Percentiles rank a stretch among this genome's conserved stretches.
Evolutionary conservation across 768 basidiomycete species (phyloP).

Genomic region (Neoboletus subvelutipes): DNA sequence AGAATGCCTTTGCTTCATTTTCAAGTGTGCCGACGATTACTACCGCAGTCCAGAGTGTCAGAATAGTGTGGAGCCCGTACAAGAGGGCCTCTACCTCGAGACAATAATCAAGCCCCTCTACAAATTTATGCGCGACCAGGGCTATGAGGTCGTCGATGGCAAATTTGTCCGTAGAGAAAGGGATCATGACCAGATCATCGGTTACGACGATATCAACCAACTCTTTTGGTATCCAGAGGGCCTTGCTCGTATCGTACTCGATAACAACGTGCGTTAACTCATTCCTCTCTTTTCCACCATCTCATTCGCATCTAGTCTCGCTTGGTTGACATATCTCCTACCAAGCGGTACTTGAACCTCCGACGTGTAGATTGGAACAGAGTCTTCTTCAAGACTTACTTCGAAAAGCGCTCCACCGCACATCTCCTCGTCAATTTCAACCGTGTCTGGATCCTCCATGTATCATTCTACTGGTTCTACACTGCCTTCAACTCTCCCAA

Average conservation of each 20-base stretch:
- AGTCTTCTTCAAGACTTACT: conserved; percentile 99
- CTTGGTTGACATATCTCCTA: conserved; percentile 85
- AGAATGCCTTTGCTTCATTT: conserved; percentile 97
- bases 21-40: conserved; percentile 99
- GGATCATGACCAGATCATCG: conserved; percentile 94
- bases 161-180: conserved; percentile 93
- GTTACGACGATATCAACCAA: conserved; percentile 99
- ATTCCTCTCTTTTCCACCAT: not conserved
- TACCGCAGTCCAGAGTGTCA: conserved; percentile 98
- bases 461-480: conserved; percentile 94
- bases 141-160: conserved; percentile 92
- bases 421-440: conserved; percentile 99
- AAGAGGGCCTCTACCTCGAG: conserved; percentile 91
- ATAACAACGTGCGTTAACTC: conserved; percentile 65
- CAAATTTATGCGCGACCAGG: conserved; percentile 94
- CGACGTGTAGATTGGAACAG: conserved; percentile 90
- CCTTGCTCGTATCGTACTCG: conserved; percentile 85
- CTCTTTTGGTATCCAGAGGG: conserved; percentile 99
- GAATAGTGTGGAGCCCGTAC: conserved; percentile 87
- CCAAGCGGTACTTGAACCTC: conserved; percentile 92
- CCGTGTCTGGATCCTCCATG: conserved; percentile 96
- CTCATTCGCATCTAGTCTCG: conserved; percentile 59
- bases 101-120: conserved; percentile 94
- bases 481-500: conserved; percentile 96
- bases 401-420: conserved; percentile 88